Percentiles rank a stretch among this genome's conserved stretches.
These are phyloP conservation scores for Dothideomycetes sp. DNA, from an alignment of 2,329 filamentous ascomycete species.

Conservation along the genomic window DNA sequence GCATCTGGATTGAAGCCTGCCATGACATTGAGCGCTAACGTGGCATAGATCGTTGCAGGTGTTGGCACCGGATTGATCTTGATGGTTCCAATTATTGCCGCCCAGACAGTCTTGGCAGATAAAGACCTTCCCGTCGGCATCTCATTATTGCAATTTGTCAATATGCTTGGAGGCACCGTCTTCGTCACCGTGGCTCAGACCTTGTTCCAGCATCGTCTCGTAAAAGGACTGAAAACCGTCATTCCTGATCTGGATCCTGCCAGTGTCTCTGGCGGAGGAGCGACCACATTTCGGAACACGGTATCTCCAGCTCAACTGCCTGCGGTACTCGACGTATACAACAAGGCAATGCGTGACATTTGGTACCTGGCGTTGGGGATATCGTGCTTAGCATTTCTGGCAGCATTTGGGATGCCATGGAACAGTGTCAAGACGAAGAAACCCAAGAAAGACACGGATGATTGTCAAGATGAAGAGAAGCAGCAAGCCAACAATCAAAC, in stretches of 20 bases:
- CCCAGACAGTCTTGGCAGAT: conserved; percentile 30
- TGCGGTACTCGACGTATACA: conserved; percentile 52
- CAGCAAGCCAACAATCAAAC: too few relatives aligned
- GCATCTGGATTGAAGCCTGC: conserved; percentile 15
- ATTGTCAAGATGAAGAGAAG: background rate
- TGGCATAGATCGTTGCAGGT: conserved; percentile 19
- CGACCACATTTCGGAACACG: conserved; percentile 46
- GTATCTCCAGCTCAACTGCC: conserved; percentile 42
- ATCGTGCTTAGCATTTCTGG: conserved; percentile 43
- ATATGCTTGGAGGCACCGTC: conserved; percentile 33
- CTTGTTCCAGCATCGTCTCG: conserved; percentile 34
- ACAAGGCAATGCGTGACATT: conserved; percentile 45
- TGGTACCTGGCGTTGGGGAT: conserved; percentile 50
- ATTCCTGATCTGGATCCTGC: conserved; percentile 29
- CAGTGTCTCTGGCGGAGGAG: conserved; percentile 34
- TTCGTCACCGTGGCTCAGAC: conserved; percentile 36
- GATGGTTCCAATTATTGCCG: conserved; percentile 33
- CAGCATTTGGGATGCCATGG: conserved; percentile 49
- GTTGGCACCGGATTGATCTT: conserved; percentile 34
- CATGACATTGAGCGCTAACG: conserved; percentile 9
- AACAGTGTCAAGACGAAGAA: conserved; percentile 37
- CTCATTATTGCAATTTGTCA: conserved; percentile 34
- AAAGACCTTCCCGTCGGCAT: conserved; percentile 33
- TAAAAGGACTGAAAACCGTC: conserved; percentile 28
- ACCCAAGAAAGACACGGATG: background rate